Evolutionary conservation across 2,329 filamentous ascomycete species (phyloP), one percentile per base, ranked within the genome.

Genomic region (Phoma sp.): DNA sequence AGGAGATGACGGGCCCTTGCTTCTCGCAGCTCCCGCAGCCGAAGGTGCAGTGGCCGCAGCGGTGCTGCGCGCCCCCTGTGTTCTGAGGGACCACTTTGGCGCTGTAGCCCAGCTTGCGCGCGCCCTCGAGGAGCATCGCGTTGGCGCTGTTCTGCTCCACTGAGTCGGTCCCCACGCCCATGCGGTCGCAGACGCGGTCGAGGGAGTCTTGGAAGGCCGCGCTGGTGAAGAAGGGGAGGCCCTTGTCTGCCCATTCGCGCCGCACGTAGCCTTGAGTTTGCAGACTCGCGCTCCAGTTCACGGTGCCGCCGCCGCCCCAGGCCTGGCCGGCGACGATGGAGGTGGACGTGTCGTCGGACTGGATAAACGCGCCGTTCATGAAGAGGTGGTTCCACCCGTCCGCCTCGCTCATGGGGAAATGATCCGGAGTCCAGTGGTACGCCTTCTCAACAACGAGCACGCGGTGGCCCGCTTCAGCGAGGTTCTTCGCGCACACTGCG

Each of bases 361-460:
- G 80, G 79, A 62, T 81, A 14, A 84, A 72, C 7, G 89, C 89
- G 22, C 83, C 83, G 57, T 85, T 86, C 64, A 92, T 89, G 65
- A 85, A 95, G 25, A 96, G 78, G 65, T 89, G 84, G 6, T 80
- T 73, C 39, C 79, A 78, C 0, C 82, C 90, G 9, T 83, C 77
- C 1, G 79, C 76, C 60, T 89, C 84, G 2, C 80, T 74, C 88
- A 96, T 91, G 2, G 92, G 92, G 7, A 93, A 84, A 57, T 89
- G 84, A 1, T 85, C 80, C 0, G 89, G 83, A 0, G 86, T 77
- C 77, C 89, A 93, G 69, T 95, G 84, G 70, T 93, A 91, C 1
- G 84, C 85, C 70, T 95, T 95, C 62, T 96, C 91, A 3, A 91
- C 87, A 0, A 97, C 90, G 4, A 96, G 72, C 25, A 96, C 91